Percentiles rank a stretch among this genome's conserved stretches.
phyloP scores from a whole-genome alignment of 23 red algal genomes.

The Gracilariopsis chorda region DNA sequence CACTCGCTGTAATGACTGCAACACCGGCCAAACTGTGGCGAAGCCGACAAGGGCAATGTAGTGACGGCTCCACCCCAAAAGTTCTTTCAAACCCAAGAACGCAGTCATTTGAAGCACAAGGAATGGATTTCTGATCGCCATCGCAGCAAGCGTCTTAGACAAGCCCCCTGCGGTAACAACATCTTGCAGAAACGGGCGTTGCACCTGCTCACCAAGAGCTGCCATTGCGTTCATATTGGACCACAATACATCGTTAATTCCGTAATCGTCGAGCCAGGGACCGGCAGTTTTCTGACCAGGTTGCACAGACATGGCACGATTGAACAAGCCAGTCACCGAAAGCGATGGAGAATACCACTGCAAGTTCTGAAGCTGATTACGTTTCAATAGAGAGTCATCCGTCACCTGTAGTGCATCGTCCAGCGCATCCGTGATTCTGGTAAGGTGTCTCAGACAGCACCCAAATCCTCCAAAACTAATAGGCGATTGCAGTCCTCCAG shows the following conservation, averaged over 20 bases:
- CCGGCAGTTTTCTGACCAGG: constrained; percentile 51
- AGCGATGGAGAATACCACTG: constrained; percentile 80
- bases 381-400: constrained; percentile 35
- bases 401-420: constrained; percentile 48
- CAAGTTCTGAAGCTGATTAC: constrained; percentile 42
- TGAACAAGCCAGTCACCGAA: constrained; percentile 85
- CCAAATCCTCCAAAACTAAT: constrained; percentile 97
- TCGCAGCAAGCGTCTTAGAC: constrained; percentile 59
- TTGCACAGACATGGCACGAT: constrained; percentile 78
- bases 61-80: constrained; percentile 55
- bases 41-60: constrained; percentile 58
- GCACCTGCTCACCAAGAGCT: constrained; percentile 41
- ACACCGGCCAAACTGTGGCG: background rate
- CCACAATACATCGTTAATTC: constrained; percentile 58
- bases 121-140: constrained; percentile 39
- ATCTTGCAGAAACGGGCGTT: constrained; percentile 84
- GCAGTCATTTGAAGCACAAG: constrained; percentile 44
- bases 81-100: constrained; percentile 51
- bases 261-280: constrained; percentile 42
- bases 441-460: constrained; percentile 80
- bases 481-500: constrained; percentile 83
- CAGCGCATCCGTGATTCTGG: constrained; percentile 56
- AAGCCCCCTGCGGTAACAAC: constrained; percentile 74
- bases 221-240: constrained; percentile 75
- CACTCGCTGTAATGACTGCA: background rate